A percentile compares a stretch with the other conserved stretches of the same genome.
Conservation (phyloP, 1,139 yeast species). For the Diutina rugosa region DNA sequence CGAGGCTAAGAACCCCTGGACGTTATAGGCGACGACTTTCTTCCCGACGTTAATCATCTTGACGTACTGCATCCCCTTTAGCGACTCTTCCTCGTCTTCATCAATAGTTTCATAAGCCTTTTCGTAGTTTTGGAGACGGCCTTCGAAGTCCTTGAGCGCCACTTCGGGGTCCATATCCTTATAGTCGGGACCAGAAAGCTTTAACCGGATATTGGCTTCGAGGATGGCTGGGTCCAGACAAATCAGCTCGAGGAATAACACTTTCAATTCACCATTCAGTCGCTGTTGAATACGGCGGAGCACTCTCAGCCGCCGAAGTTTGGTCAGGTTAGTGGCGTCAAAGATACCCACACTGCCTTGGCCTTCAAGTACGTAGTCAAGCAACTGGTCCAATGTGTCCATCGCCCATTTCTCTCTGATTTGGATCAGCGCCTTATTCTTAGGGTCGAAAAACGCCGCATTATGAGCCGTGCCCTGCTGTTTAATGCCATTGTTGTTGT, state of each 20-base stretch:
- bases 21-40: constrained; percentile 82
- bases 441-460: constrained; percentile 82
- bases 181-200: constrained; percentile 90
- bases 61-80: constrained; percentile 64
- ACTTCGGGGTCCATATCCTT: constrained; percentile 69
- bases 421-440: constrained; percentile 48
- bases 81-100: constrained; percentile 47
- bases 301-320: constrained; percentile 55
- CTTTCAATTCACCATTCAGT: constrained; percentile 63
- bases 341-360: constrained; percentile 89
- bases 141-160: constrained; percentile 74
- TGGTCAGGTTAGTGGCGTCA: constrained; percentile 91
- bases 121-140: constrained; percentile 72
- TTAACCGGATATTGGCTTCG: constrained; percentile 71
- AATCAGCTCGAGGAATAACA: constrained; percentile 73
- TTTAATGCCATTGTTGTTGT: background rate
- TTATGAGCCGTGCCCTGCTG: constrained; percentile 25
- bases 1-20: constrained; percentile 85
- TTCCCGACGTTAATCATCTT: constrained; percentile 95
- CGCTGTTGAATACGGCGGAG: constrained; percentile 58
- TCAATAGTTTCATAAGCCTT: constrained; percentile 85
- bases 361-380: constrained; percentile 69
- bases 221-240: constrained; percentile 72
- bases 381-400: constrained; percentile 77
- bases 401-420: constrained; percentile 92